Base-by-base conservation (phyloP, 2,329 filamentous ascomycete genomes). In the Aureobasidium sp. region DNA sequence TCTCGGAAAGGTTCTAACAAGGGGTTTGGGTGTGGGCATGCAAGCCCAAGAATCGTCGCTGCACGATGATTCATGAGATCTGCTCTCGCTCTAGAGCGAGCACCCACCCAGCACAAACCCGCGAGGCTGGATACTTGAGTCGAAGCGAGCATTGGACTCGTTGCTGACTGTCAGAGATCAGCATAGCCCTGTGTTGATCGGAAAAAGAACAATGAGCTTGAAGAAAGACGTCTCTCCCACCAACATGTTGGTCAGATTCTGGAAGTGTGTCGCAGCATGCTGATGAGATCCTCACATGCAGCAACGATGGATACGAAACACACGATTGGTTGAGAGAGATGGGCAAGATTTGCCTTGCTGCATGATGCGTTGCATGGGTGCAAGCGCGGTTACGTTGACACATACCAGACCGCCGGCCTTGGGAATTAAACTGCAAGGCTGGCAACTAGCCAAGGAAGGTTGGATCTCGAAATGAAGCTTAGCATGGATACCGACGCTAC, bases 51-150 rank as follows among this genome's bases (percentile, higher is more conserved):
- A 58, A 48, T 58, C 54, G 54, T 59, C 41, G 39, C 44, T 59
- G 57, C 57, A 59, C 45, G 57, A 59, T 59, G 57, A 59, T 49
- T 59, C 57, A 59, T 59, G 57, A 50, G 45, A 50, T 50, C 44
- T 50, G 36, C 45, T 50, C 57, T 36, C 41, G 34, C 57, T 21
- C 5, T 7, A 42, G 39, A 25, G 42, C 3, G 42, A 48, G 54
- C 42, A n/a, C 42, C 11, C 41, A 45, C 53, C 53, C 53, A 57
- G 9, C 39, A 34, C 53, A 57, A 2, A 30, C 29, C 41, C 39
- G 53, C 34, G 39, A 48, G 54, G 54, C 54, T 47, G 54, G 54
- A 39, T 30, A 21, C 41, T 29, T 39, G 32, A 42, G 2, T 39
- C 42, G 29, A 15, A 48, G 34, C 32, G 6, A 58, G 15, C 32